phyloP scores from a whole-genome alignment of 2,329 filamentous ascomycete species.

The Ambrosiella beaveri region DNA sequence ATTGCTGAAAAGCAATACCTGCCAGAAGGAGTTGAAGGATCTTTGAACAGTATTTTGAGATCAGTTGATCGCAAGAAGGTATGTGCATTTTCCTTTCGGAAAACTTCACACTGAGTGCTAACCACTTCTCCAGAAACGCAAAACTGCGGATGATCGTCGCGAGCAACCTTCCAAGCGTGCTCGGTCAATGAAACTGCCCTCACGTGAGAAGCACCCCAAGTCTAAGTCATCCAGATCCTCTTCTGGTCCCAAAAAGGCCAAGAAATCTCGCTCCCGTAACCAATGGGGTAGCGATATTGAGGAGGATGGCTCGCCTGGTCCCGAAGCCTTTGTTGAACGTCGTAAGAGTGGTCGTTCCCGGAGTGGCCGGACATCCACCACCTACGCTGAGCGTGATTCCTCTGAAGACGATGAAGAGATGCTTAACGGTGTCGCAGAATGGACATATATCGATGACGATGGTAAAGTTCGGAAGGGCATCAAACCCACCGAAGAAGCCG shows the following conservation, averaged over 20 bases:
- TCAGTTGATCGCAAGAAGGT: slow-evolving; percentile 58
- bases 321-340: slow-evolving; percentile 27
- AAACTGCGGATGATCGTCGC: slow-evolving; percentile 32
- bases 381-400: slow-evolving; percentile 39
- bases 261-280: slow-evolving; percentile 7
- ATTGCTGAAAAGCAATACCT: slow-evolving; percentile 78
- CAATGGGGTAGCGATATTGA: slow-evolving; percentile 15
- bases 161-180: slow-evolving; percentile 26
- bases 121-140: slow-evolving; percentile 32
- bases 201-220: slow-evolving; percentile 18
- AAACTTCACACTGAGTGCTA: neutral
- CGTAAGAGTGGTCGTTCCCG: slow-evolving; percentile 38
- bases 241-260: slow-evolving; percentile 4
- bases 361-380: slow-evolving; percentile 19
- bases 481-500: slow-evolving; percentile 13
- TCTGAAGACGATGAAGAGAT: slow-evolving; percentile 44
- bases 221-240: slow-evolving; percentile 16
- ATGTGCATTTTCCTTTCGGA: slow-evolving; percentile 14
- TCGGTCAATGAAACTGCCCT: slow-evolving; percentile 16
- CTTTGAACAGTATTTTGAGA: slow-evolving; percentile 50
- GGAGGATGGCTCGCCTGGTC: slow-evolving; percentile 2
- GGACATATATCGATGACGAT: slow-evolving; percentile 32
- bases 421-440: slow-evolving; percentile 41
- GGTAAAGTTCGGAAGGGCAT: slow-evolving; percentile 15
- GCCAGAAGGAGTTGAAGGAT: slow-evolving; percentile 57